Conservation (phyloP, 805 yeast species). For the Phaffomyces thermotolerans region DNA sequence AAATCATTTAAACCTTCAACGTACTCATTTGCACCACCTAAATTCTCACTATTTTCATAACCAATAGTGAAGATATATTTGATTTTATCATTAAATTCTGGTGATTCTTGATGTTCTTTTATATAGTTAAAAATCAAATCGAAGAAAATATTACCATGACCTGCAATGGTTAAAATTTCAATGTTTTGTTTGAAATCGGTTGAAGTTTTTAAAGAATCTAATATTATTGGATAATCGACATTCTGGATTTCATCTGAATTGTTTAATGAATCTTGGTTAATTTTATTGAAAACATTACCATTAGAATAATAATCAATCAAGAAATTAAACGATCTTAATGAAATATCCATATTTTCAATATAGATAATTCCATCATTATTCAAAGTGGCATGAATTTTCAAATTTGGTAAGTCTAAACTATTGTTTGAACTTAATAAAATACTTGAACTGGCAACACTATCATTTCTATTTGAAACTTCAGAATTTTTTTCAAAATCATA, state of each 20-base stretch:
- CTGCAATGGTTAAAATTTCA: slow-evolving; percentile 48
- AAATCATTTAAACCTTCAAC: slow-evolving; percentile 67
- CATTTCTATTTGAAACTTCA: slow-evolving; percentile 21
- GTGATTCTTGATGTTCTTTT: slow-evolving; percentile 24
- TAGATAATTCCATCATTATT: slow-evolving; percentile 61
- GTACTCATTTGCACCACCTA: slow-evolving; percentile 53
- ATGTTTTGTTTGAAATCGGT: slow-evolving; percentile 10
- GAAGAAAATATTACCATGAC: slow-evolving; percentile 61
- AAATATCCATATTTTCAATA: slow-evolving; percentile 58
- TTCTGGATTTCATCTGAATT: slow-evolving; percentile 2
- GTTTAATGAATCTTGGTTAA: background rate
- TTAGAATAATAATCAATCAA: slow-evolving; percentile 35
- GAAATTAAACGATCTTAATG: slow-evolving; percentile 49
- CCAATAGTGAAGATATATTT: slow-evolving; percentile 53
- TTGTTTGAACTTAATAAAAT: background rate
- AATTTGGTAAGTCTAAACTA: background rate
- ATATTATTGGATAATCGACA: no score
- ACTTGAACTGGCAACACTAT: slow-evolving; percentile 22
- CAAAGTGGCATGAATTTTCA: slow-evolving; percentile 68
- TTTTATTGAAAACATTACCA: background rate
- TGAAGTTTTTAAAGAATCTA: background rate
- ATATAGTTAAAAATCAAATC: slow-evolving; percentile 58
- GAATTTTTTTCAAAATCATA: slow-evolving; percentile 29
- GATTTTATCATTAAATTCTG: slow-evolving; percentile 24
- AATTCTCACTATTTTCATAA: slow-evolving; percentile 26